Evolutionary conservation across 345 rosid genomes (phyloP).

Genomic region (Populus euphratica): DNA sequence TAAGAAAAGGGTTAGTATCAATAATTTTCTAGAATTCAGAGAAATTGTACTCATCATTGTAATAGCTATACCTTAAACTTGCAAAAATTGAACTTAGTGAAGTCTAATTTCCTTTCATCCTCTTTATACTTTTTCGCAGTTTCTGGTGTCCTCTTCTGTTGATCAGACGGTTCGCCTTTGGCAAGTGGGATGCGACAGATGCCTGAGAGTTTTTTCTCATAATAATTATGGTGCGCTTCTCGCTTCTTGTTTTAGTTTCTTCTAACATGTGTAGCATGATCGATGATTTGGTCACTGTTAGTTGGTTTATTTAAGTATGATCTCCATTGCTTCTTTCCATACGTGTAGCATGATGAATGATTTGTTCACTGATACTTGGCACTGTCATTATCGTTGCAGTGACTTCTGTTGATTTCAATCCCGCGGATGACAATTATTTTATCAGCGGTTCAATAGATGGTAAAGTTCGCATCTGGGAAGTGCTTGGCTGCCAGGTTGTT

Average conservation of each 20-base stretch:
- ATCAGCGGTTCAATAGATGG: constrained; percentile 69
- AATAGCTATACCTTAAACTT: background rate
- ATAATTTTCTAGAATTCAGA: background rate
- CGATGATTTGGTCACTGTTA: background rate
- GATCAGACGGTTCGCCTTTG: constrained; percentile 30
- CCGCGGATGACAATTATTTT: constrained; percentile 54
- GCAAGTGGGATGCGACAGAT: constrained; percentile 28
- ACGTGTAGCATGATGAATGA: background rate
- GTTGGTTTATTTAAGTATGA: background rate
- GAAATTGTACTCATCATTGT: background rate
- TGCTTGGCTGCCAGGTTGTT: constrained; percentile 43
- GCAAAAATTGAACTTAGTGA: background rate
- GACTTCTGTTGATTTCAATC: constrained; percentile 62
- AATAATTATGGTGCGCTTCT: constrained; percentile 24
- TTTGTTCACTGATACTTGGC: constrained; percentile 7
- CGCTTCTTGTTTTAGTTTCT: background rate
- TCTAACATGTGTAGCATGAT: background rate
- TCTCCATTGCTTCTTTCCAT: background rate
- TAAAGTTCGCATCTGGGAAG: constrained; percentile 77
- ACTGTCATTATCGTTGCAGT: constrained; percentile 33
- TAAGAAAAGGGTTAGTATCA: constrained; percentile 54
- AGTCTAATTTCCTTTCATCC: constrained; percentile 3
- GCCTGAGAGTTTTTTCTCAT: constrained; percentile 28
- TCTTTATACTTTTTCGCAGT: constrained; percentile 22
- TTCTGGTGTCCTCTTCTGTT: constrained; percentile 24